phyloP scores from a whole-genome alignment of 1,284 basidiomycete species.

The Puccinia hordei region DNA sequence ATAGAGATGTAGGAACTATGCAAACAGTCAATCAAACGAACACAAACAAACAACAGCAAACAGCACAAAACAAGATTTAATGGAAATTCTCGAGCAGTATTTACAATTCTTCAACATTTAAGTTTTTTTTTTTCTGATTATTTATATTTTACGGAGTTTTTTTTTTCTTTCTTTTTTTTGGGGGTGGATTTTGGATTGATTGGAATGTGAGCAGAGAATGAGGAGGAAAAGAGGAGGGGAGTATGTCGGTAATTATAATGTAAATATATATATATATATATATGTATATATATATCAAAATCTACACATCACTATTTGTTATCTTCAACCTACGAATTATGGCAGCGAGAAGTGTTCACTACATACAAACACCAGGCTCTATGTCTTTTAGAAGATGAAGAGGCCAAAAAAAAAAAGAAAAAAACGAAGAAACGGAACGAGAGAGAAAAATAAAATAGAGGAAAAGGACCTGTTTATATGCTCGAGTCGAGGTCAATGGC shows the following conservation, averaged over 20 bases:
- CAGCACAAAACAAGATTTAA: too few species aligned
- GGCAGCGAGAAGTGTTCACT: neutral
- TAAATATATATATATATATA: neutral
- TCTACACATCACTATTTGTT: constrained; percentile 20
- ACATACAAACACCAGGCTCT: constrained; percentile 30
- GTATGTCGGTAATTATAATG: neutral
- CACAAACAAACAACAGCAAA: constrained; percentile 20
- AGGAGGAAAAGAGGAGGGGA: neutral
- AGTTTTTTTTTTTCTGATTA: too few species aligned
- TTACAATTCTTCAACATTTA: neutral
- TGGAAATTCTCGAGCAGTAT: neutral
- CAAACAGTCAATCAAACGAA: neutral
- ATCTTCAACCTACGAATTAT: constrained; percentile 25
- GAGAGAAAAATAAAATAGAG: neutral
- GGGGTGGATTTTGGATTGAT: neutral
- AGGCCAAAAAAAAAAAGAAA: neutral
- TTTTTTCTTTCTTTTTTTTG: neutral
- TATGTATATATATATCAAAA: constrained; percentile 14
- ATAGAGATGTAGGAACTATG: neutral
- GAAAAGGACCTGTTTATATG: neutral
- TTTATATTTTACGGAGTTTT: neutral
- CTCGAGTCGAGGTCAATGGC: neutral
- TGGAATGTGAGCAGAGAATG: neutral
- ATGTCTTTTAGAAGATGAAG: neutral
- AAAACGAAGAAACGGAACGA: neutral